These are phyloP conservation scores for Flaveria bidentis DNA, from an alignment of 129 eudicot genomes.

Conservation along the genomic window DNA sequence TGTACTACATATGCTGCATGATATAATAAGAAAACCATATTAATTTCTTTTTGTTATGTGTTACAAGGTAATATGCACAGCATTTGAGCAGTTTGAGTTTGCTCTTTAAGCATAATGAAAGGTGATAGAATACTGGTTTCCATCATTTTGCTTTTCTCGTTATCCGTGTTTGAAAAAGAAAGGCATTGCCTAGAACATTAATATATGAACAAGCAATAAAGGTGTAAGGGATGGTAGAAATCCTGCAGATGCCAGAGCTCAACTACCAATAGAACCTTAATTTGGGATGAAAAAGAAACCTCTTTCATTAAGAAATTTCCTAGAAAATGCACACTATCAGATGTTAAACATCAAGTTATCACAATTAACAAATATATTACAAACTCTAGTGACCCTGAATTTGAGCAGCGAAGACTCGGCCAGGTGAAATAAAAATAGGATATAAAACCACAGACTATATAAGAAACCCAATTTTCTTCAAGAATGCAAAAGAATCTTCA, in stretches of 20 bases:
- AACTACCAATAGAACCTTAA: background rate
- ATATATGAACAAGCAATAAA: background rate
- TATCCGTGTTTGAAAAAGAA: background rate
- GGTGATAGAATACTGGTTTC: background rate
- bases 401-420: background rate
- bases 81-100: constrained; percentile 5
- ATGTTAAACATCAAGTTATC: background rate
- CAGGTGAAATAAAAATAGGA: background rate
- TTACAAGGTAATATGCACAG: constrained; percentile 5
- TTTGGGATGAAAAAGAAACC: background rate
- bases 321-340: background rate
- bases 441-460: background rate
- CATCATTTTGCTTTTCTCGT: background rate
- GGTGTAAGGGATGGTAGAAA: background rate
- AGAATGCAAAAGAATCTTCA: background rate
- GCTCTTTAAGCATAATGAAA: constrained; percentile 4
- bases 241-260: background rate
- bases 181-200: background rate
- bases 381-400: background rate
- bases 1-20: background rate
- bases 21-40: constrained; percentile 14
- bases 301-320: background rate
- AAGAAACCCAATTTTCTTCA: background rate
- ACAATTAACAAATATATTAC: background rate
- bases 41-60: background rate